Base-by-base conservation (phyloP, 1,139 yeast species). In the Geotrichum restrictum region DNA sequence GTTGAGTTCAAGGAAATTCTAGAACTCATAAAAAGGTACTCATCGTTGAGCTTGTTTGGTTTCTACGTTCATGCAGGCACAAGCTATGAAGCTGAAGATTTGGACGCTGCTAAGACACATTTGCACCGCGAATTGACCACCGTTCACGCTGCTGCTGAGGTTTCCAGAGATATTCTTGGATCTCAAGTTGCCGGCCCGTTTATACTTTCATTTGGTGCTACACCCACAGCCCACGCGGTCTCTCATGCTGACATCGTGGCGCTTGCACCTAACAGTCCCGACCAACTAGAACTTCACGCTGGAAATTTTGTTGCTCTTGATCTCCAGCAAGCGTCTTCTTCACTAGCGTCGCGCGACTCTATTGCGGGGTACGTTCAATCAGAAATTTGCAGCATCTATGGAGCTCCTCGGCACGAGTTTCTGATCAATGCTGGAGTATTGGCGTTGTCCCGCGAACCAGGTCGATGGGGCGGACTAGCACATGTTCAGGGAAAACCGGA, bases 1-100 rank as follows among this genome's bases (percentile, higher is more conserved):
- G 60, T 64, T 2, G 64, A 60, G 7, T 64, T 77, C 46, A 56
- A 61, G 2, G 55, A 66, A 4, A 60, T 76, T n/a, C 56, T 78
- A 16, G 53, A 65, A 1, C 64, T 65, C 40, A 61, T 73, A 1
- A 48, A 69, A 8, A 56, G 58, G 1, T 60, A 71, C 19, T 66
- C 69, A 2, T 56, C 66, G 3, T 8, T 60, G 7, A 50, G 52
- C 2, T 57, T 85, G 8, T 79, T 73, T 60, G 94, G 95, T 0
- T 80, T 85, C 61, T 86, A 86, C 66, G 82, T 86, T 50, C 94
- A 86, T 68, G 88, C 89, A 0, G 94, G 94, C 1, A 87, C 84
- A 59, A 82, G 91, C 0, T 86, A 86, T 61, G 71, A 72, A 1
- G 73, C 85, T 0, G 67, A 70, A 13, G 67, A 74, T n/a, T 66